phyloP scores from a whole-genome alignment of 75 land plant genomes.

The Azolla pinnata region DNA sequence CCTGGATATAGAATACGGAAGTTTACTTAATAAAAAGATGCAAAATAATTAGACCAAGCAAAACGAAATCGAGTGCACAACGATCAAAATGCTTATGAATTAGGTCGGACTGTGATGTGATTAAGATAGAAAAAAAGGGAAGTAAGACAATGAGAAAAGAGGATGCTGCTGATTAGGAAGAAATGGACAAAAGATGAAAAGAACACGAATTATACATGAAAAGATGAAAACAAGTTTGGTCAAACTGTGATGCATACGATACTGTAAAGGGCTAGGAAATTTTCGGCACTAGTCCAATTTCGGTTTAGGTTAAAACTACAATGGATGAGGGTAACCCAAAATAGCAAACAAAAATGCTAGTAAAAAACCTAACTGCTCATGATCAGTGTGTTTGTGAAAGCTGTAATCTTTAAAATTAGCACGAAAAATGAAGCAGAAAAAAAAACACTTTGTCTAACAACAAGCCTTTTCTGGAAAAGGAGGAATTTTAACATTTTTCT shows the following conservation, averaged over 20 bases:
- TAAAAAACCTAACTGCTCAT: too few relatives aligned
- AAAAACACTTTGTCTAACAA: not conserved
- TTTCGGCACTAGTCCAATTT: too few relatives aligned
- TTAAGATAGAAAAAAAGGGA: not conserved
- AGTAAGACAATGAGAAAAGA: not conserved
- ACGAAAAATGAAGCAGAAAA: not conserved
- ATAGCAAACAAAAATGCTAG: too few relatives aligned
- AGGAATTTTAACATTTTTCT: not conserved
- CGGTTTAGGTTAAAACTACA: too few relatives aligned
- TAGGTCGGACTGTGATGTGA: too few relatives aligned
- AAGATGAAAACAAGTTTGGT: too few relatives aligned
- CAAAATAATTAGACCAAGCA: not conserved
- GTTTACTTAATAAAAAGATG: not conserved
- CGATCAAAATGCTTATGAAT: too few relatives aligned
- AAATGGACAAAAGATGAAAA: too few relatives aligned
- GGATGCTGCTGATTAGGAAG: not conserved
- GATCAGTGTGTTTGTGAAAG: not conserved
- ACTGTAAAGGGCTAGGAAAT: too few relatives aligned
- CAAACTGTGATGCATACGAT: too few relatives aligned
- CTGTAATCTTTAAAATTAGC: not conserved
- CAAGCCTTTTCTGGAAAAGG: not conserved
- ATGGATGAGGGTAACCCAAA: too few relatives aligned
- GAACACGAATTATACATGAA: too few relatives aligned
- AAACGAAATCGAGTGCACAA: not conserved
- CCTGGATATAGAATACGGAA: conserved; percentile 26